These are phyloP conservation scores for Trametes villosa DNA, from an alignment of 768 basidiomycete species.

Conservation along the genomic window DNA sequence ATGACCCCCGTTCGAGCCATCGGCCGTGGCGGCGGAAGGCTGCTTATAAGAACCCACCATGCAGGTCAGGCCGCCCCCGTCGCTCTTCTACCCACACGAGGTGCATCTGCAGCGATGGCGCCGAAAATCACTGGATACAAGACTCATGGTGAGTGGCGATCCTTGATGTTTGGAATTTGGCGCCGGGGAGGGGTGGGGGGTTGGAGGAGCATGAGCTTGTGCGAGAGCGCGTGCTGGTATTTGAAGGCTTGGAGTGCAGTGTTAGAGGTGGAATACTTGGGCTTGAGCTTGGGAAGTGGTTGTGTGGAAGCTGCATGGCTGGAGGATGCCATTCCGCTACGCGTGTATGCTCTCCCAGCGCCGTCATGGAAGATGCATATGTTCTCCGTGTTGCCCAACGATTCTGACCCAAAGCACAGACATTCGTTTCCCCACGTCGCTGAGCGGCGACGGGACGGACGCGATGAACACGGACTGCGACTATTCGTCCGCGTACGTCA, in stretches of 20 bases:
- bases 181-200: too few relatives aligned
- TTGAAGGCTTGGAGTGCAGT: too few relatives aligned
- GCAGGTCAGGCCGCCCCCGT: too few relatives aligned
- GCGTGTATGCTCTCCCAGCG: too few relatives aligned
- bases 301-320: too few relatives aligned
- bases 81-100: too few relatives aligned
- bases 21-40: neutral
- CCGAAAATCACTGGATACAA: conserved; percentile 59
- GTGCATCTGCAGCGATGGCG: conserved; percentile 26
- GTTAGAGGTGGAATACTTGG: too few relatives aligned
- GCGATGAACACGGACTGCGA: conserved; percentile 98
- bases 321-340: too few relatives aligned
- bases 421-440: conserved; percentile 89
- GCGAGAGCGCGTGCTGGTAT: too few relatives aligned
- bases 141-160: conserved; percentile 54
- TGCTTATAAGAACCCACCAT: conserved; percentile 15
- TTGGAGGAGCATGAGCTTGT: too few relatives aligned
- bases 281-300: too few relatives aligned
- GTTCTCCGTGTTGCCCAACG: neutral
- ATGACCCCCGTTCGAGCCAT: conserved; percentile 9
- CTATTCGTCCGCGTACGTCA: conserved; percentile 92
- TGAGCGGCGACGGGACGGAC: conserved; percentile 92
- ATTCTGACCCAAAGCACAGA: conserved; percentile 48
- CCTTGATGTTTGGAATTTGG: too few relatives aligned
- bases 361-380: neutral